Base-by-base conservation (phyloP, 352 stramenopile species). In the Pythium rishiriense region DNA sequence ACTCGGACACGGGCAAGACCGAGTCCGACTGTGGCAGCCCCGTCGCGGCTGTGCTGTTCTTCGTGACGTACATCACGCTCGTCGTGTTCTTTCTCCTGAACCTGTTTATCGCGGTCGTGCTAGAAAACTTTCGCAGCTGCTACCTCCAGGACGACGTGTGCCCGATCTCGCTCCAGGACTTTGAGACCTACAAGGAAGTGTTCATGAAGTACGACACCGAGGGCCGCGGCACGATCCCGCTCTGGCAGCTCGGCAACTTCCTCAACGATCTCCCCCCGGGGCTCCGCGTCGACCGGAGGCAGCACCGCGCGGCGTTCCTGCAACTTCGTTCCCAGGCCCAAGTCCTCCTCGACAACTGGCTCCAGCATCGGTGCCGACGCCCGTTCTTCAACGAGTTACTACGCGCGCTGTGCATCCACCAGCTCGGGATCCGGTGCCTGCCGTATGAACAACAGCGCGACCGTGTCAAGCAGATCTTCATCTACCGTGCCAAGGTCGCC, bases 1-100 rank as follows among this genome's bases (percentile, higher is more conserved):
- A 73, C 37, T 22, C 59, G 0, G 60, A 45, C 6, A 83, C 74
- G 17, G 78, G 74, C 43, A 58, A 28, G 10, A 29, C 61, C 45
- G 83, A 87, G 58, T 88, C 80, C 7, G 81, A 93, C 64, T 93
- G 84, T 56, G 84, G 84, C 1, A 87, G 67, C 39, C 45, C 74
- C 3, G 61, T 64, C 0, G 67, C 53, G 0, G 80, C 84, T 12
- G 75, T 79, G 0, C 50, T 84, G 9, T 93, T 85, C 63, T 93
- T 91, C 64, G 71, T 83, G 41, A 87, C 72, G 33, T 93, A 88
- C 61, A 83, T 93, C 26, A 88, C 75, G 24, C 63, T 88, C 21
- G 83, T 93, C 8, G 84, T 93, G 5, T 93, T 91, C 53, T 79
- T 93, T 33, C 88, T 93, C 49, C 74, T 93, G 21, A 93, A 93